A percentile compares a stretch with the other conserved stretches of the same genome.
Conservation (phyloP, 768 basidiomycete species). For the Rhodocollybia butyracea region DNA sequence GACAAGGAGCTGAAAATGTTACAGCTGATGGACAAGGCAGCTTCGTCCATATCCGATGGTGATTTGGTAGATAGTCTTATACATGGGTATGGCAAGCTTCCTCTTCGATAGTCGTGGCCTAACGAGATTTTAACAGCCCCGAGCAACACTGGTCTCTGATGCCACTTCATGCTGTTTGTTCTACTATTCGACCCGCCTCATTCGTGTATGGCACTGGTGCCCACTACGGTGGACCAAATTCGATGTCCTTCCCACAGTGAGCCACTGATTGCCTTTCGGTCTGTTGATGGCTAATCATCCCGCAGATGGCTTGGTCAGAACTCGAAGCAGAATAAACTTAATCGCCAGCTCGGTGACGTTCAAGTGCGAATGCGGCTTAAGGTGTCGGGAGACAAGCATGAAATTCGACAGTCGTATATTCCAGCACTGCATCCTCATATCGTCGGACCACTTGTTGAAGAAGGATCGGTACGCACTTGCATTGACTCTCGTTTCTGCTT, state of each 20-base stretch:
- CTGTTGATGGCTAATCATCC: not conserved
- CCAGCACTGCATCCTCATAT: conserved; percentile 84
- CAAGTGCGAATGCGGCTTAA: conserved; percentile 95
- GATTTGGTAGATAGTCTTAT: conserved; percentile 93
- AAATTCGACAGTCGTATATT: conserved; percentile 90
- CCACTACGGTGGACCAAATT: conserved; percentile 63
- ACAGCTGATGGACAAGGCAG: conserved; percentile 80
- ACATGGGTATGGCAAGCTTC: conserved; percentile 62
- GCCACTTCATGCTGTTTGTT: conserved; percentile 90
- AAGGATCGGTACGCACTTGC: conserved; percentile 61
- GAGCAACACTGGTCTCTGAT: conserved; percentile 97
- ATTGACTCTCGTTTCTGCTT: not conserved
- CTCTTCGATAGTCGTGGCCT: not conserved
- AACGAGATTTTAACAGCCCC: conserved; percentile 43
- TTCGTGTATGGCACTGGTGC: conserved; percentile 71
- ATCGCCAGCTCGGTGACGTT: conserved; percentile 79
- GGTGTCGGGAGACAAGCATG: conserved; percentile 85
- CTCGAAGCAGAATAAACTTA: conserved; percentile 85
- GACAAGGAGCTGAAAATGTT: conserved; percentile 70
- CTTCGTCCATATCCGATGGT: conserved; percentile 91
- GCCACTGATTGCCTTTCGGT: conserved; percentile 22
- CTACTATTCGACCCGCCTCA: conserved; percentile 85
- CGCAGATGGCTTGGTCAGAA: conserved; percentile 96
- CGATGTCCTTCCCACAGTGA: conserved; percentile 82
- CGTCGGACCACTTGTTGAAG: conserved; percentile 72